Evolutionary conservation across 495 filamentous ascomycete species (phyloP), one percentile per base, ranked within the genome.

Genomic region (Aspergillus indologenus): DNA sequence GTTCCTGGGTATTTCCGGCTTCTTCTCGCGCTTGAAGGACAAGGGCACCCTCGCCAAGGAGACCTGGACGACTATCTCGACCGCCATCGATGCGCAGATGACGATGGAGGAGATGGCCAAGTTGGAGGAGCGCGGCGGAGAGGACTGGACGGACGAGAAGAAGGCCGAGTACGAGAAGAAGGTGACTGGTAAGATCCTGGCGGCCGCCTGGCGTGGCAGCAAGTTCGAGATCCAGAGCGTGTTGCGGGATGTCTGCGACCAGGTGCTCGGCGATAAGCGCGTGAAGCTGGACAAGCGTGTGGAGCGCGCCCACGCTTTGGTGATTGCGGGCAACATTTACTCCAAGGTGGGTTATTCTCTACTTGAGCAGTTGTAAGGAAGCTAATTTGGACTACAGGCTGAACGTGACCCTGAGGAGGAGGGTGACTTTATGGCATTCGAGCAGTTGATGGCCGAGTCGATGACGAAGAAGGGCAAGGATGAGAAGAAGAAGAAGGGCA

Each of bases 101-200:
- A 96, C 91, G 53, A 96, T 99, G 87, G 95, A 98, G 74, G 94
- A 97, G 71, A 98, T 99, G 94, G 92, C 92, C 22, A 92, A 93
- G 69, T 73, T 91, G 73, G 95, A 99, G 75, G 90, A 96, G 79
- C 87, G 87, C 66, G 94, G 94, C 19, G 94, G 94, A 20, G 95
- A 97, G 55, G 93, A 96, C 45, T 99, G 94, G 94, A 97, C 94
- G 11, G 94, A 98, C 63, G 95, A 99, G 85, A 92, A 89, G 80
- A 93, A 91, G 76, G 82, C 88, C n/a, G 94, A 99, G 75, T 96
- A 92, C 63, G 93, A 98, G 78, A 86, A 91, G 67, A 85, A 86
- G 66, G 92, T 98, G 2, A 99, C 94, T 24, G 94, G 94, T 53
- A 98, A 99, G 82, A 96, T 99, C 59, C 83, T 99, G n/a, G 95